phyloP scores from a whole-genome alignment of 1,284 basidiomycete species.

The Ustilago nuda region DNA sequence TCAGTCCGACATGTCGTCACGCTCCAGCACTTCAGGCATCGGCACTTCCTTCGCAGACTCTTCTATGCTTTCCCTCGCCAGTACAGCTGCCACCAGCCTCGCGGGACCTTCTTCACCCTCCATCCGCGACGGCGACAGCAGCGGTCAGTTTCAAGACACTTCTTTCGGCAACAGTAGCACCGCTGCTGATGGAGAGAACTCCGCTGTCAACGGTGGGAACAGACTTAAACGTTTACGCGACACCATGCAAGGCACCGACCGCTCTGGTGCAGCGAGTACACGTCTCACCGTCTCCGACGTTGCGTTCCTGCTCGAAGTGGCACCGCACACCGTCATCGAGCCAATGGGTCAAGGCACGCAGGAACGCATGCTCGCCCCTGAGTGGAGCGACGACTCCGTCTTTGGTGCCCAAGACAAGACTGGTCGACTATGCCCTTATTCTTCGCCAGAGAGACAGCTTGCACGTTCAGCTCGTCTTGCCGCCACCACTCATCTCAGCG shows the following conservation, averaged over 20 bases:
- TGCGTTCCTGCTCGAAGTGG: conserved; percentile 59
- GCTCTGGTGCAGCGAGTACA: conserved; percentile 22
- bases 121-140: conserved; percentile 38
- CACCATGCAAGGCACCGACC: conserved; percentile 22
- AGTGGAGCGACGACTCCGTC: conserved; percentile 40
- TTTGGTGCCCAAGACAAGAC: conserved; percentile 21
- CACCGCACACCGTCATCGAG: conserved; percentile 65
- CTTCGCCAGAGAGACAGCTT: conserved; percentile 33
- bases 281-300: conserved; percentile 62
- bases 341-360: conserved; percentile 65
- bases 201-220: conserved; percentile 2
- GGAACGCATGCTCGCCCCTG: conserved; percentile 62
- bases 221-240: conserved; percentile 43
- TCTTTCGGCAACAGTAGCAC: conserved; percentile 44
- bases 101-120: conserved; percentile 45
- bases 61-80: conserved; percentile 57
- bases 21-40: conserved; percentile 44
- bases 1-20: conserved; percentile 48
- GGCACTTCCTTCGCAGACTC: conserved; percentile 53
- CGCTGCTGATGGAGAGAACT: conserved; percentile 30
- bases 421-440: neutral
- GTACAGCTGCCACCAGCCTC: conserved; percentile 56
- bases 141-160: conserved; percentile 38
- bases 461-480: conserved; percentile 32
- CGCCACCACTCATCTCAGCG: conserved; percentile 56